Percentiles rank a stretch among this genome's conserved stretches.
Evolutionary conservation across 2,329 filamentous ascomycete species (phyloP).

Genomic region (Botryosphaeria dothidea): DNA sequence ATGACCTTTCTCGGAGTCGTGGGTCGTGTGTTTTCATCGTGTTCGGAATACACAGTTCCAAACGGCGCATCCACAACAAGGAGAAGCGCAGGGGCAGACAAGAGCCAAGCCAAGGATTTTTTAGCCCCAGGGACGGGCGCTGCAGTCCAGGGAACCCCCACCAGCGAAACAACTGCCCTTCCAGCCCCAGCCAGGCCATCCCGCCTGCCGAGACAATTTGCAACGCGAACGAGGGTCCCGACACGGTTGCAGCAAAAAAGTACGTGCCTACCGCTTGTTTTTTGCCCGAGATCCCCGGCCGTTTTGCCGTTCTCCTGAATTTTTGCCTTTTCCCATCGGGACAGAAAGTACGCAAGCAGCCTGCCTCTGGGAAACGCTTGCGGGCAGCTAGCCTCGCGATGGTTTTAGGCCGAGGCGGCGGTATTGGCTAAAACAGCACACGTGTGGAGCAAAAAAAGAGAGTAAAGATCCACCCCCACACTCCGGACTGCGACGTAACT

Average conservation of each 20-base stretch:
- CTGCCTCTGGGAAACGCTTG: too few relatives aligned
- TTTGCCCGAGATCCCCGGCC: not conserved
- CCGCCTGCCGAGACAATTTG: slow-evolving; percentile 3
- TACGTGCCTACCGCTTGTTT: not conserved
- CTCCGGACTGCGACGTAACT: not conserved
- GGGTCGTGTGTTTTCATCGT: not conserved
- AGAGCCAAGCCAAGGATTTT: not conserved
- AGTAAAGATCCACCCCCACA: not conserved
- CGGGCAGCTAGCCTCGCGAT: too few relatives aligned
- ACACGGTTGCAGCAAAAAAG: not conserved
- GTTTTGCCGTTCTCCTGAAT: too few relatives aligned
- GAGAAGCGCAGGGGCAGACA: too few relatives aligned
- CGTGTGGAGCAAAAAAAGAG: not conserved
- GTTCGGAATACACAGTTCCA: too few relatives aligned
- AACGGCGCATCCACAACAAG: not conserved
- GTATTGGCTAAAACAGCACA: too few relatives aligned
- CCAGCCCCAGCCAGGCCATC: not conserved
- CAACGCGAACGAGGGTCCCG: not conserved
- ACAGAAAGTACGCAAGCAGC: too few relatives aligned
- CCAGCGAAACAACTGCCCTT: not conserved
- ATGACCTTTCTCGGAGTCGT: not conserved
- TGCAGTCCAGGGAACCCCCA: not conserved
- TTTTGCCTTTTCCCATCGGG: too few relatives aligned
- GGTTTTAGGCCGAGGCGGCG: too few relatives aligned
- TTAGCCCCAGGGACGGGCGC: not conserved